Conservation (phyloP, 164 flowering plant genomes). For the Berberis thunbergii region DNA sequence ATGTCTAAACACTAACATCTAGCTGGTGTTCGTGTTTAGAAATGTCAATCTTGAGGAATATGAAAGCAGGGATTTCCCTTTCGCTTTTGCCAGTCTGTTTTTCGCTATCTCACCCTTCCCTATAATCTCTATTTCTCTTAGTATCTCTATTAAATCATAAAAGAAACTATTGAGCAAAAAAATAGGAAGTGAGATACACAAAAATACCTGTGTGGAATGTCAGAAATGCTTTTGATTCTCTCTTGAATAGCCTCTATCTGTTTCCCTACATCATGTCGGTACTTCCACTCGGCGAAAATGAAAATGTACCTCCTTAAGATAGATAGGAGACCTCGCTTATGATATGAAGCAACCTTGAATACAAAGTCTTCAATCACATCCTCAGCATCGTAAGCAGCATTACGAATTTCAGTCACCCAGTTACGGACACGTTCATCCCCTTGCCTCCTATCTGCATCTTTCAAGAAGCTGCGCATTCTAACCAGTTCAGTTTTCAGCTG, state of each 20-base stretch:
- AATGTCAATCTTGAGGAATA: too few species aligned
- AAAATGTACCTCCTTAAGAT: slow-evolving; percentile 1
- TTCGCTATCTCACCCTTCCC: not conserved
- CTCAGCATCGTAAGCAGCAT: slow-evolving; percentile 26
- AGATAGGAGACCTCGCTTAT: not conserved
- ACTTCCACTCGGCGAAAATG: not conserved
- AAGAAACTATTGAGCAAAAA: too few species aligned
- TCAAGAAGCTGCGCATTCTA: slow-evolving; percentile 15
- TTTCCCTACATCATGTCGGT: slow-evolving; percentile 5
- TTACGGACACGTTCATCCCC: slow-evolving; percentile 6
- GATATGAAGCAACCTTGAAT: slow-evolving; percentile 2
- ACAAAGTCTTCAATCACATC: slow-evolving; percentile 18
- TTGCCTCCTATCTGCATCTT: slow-evolving; percentile 22
- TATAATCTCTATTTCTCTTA: slow-evolving; percentile 6
- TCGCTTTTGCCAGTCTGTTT: not conserved
- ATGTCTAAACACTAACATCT: too few species aligned
- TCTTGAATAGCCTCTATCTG: slow-evolving; percentile 8
- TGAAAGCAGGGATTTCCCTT: too few species aligned
- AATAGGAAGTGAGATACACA: too few species aligned
- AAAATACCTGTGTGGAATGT: not conserved
- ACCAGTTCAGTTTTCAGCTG: slow-evolving; percentile 9
- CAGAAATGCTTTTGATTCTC: slow-evolving; percentile 4
- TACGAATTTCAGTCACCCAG: slow-evolving; percentile 25
- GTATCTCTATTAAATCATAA: not conserved
- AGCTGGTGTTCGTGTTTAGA: too few species aligned